Percentiles rank a stretch among this genome's conserved stretches.
These are phyloP conservation scores for Encephalitozoon intestinalis DNA, from an alignment of 371 early-diverging fungal genomes.

Conservation along the genomic window DNA sequence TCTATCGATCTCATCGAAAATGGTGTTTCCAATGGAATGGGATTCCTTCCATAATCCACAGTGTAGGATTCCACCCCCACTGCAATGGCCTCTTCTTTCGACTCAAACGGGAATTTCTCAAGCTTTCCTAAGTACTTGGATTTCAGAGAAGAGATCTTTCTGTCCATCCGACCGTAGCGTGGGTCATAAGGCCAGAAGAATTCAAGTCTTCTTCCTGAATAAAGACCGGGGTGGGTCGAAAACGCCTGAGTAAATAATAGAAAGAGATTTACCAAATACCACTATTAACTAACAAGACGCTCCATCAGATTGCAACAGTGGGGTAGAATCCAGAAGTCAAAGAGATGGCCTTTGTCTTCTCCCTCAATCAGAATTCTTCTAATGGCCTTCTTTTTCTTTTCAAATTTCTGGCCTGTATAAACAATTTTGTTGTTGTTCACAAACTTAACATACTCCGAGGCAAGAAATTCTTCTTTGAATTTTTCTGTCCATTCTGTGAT, in stretches of 20 bases:
- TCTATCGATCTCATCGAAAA: constrained; percentile 7
- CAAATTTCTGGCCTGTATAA: neutral
- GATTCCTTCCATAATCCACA: neutral
- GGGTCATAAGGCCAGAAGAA: neutral
- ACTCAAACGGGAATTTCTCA: constrained; percentile 33
- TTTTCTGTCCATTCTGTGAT: neutral
- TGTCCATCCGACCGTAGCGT: neutral
- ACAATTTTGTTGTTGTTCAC: neutral
- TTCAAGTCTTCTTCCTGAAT: neutral
- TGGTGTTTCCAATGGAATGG: constrained; percentile 39
- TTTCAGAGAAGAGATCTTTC: neutral
- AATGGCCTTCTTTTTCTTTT: neutral
- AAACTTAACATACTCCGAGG: neutral
- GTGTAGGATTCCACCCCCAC: constrained; percentile 5
- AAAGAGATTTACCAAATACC: neutral
- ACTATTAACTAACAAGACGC: neutral
- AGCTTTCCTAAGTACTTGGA: constrained; percentile 21
- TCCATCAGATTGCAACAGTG: neutral
- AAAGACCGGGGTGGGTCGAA: neutral
- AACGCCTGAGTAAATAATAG: neutral
- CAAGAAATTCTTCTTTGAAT: neutral
- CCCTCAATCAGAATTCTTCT: neutral
- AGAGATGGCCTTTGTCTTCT: neutral
- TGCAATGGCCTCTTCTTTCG: constrained; percentile 15
- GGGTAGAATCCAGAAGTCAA: neutral